A percentile compares a stretch with the other conserved stretches of the same genome.
These are phyloP conservation scores for Eimeria falciformis DNA, from an alignment of 169 alveolate genomes.

Conservation along the genomic window DNA sequence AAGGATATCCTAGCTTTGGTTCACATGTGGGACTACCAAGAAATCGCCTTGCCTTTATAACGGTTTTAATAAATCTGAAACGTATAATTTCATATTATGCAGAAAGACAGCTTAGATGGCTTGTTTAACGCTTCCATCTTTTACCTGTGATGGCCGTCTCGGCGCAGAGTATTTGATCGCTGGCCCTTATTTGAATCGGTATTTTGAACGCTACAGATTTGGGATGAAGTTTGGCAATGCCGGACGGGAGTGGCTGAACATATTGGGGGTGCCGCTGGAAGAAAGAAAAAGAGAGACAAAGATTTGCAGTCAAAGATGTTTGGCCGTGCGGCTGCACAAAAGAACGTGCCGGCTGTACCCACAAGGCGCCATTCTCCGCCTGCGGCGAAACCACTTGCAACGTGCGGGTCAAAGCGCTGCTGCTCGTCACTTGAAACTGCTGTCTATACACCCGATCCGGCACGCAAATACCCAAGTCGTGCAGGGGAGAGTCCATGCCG, in stretches of 20 bases:
- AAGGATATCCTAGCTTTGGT: no score
- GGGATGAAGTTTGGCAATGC: conserved; percentile 39
- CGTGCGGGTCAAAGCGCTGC: conserved; percentile 43
- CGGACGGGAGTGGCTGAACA: conserved; percentile 62
- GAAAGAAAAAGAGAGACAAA: conserved; percentile 58
- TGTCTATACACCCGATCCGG: conserved; percentile 53
- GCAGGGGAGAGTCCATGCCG: conserved; percentile 58
- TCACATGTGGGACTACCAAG: no score
- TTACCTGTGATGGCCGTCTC: conserved; percentile 75
- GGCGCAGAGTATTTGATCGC: conserved; percentile 72
- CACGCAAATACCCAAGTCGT: conserved; percentile 71
- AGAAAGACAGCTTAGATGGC: neutral
- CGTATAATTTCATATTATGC: no score
- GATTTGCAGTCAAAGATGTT: conserved; percentile 48
- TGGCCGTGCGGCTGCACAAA: conserved; percentile 54
- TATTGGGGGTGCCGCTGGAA: conserved; percentile 68
- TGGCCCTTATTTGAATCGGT: conserved; percentile 63
- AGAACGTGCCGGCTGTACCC: conserved; percentile 72
- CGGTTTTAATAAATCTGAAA: no score
- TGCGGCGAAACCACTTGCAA: conserved; percentile 68
- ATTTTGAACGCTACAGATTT: conserved; percentile 64
- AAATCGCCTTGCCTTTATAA: no score
- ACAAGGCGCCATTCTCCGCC: conserved; percentile 57
- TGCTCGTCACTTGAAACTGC: conserved; percentile 40
- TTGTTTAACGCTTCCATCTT: neutral